Conservation (phyloP, 2,329 filamentous ascomycete species). For the Beauveria bassiana region DNA sequence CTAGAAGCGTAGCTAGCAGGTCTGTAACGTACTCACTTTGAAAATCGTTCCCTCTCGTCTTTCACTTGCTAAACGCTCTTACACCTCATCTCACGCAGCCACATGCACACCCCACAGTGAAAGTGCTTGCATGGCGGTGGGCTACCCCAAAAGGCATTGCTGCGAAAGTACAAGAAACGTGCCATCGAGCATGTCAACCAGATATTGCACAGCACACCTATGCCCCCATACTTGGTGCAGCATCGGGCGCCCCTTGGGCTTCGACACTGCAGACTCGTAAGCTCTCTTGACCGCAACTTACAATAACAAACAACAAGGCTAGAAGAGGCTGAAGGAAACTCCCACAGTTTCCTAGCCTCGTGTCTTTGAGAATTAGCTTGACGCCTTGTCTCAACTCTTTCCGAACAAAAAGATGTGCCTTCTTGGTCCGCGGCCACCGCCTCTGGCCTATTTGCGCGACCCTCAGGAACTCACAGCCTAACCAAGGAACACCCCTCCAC, state of each 20-base stretch:
- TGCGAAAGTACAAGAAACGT: neutral
- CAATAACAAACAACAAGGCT: conserved; percentile 7
- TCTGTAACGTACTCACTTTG: too few species aligned
- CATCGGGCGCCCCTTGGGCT: neutral
- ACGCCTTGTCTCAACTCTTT: conserved; percentile 1
- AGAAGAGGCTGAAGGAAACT: neutral
- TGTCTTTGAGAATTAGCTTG: neutral
- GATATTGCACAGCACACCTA: neutral
- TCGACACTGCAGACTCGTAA: neutral
- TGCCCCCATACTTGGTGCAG: neutral
- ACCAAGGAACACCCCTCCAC: neutral
- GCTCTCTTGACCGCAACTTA: conserved; percentile 7
- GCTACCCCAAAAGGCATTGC: neutral
- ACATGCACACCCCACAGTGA: neutral
- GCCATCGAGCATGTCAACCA: neutral
- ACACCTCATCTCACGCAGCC: neutral
- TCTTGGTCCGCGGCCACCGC: neutral
- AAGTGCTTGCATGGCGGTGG: conserved; percentile 4
- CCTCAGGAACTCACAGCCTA: neutral
- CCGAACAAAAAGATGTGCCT: neutral
- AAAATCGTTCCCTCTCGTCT: neutral
- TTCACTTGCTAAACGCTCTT: neutral
- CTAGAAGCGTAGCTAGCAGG: neutral
- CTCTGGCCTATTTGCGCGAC: neutral
- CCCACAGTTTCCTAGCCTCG: neutral